A percentile compares a stretch with the other conserved stretches of the same genome.
Evolutionary conservation across 2,329 filamentous ascomycete species (phyloP).

Genomic region (Aureobasidium sp.): DNA sequence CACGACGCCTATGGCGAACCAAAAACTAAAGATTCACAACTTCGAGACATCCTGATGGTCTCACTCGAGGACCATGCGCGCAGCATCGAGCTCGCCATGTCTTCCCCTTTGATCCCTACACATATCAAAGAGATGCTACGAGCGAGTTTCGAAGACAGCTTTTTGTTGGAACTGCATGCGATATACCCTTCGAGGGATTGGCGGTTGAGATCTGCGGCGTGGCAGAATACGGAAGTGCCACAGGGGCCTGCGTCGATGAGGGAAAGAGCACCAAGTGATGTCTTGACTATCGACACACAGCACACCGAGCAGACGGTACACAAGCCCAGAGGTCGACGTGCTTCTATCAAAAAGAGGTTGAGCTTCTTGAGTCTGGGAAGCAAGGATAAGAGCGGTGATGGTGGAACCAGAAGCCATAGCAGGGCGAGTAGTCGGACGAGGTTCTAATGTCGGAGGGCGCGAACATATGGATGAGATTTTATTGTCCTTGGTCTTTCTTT

Average conservation of each 20-base stretch:
- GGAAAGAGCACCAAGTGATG: neutral
- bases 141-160: conserved; percentile 36
- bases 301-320: neutral
- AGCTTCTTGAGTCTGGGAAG: conserved; percentile 12
- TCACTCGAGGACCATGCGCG: conserved; percentile 84
- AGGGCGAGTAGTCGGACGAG: conserved; percentile 1
- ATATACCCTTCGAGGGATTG: conserved; percentile 27
- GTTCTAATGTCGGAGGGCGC: neutral
- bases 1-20: conserved; percentile 27
- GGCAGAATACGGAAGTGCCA: conserved; percentile 13
- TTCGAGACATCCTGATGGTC: conserved; percentile 74
- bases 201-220: conserved; percentile 21
- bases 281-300: neutral
- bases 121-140: conserved; percentile 29
- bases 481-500: neutral
- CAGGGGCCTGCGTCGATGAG: neutral
- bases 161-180: conserved; percentile 33
- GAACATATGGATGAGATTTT: neutral
- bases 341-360: conserved; percentile 10
- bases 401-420: neutral
- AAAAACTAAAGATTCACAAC: conserved; percentile 35
- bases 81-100: conserved; percentile 72
- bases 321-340: neutral
- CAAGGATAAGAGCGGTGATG: neutral
- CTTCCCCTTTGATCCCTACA: conserved; percentile 57